Percentiles rank a stretch among this genome's conserved stretches.
Evolutionary conservation across 129 eudicot species (phyloP).

Genomic region (Centaurea solstitialis): DNA sequence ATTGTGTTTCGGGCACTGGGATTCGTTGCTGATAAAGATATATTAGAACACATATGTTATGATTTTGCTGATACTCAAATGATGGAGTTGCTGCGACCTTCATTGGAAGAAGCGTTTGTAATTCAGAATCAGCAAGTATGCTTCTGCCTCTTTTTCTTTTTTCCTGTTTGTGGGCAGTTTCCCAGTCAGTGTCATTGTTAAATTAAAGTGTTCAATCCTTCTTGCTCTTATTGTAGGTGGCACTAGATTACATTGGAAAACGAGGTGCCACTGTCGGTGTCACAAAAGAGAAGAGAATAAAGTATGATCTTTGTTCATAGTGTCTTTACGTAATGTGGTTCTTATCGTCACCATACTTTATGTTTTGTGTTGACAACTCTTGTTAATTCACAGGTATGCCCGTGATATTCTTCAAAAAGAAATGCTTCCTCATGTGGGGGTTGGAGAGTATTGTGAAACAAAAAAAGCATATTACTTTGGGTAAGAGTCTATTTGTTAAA

Average conservation of each 20-base stretch:
- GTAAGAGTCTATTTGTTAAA: too few species aligned
- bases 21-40: conserved; percentile 95
- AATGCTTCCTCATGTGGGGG: conserved; percentile 99
- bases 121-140: conserved; percentile 90
- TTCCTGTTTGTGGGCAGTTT: not conserved
- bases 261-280: conserved; percentile 94
- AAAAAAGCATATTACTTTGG: conserved; percentile 95
- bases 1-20: conserved; percentile 92
- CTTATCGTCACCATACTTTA: not conserved
- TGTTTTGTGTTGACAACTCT: not conserved
- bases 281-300: conserved; percentile 85
- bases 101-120: conserved; percentile 95
- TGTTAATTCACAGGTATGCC: conserved; percentile 63
- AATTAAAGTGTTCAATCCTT: not conserved
- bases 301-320: conserved; percentile 39
- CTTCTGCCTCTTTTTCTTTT: conserved; percentile 2
- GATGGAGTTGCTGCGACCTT: conserved; percentile 96
- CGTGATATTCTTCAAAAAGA: conserved; percentile 90
- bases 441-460: too few species aligned
- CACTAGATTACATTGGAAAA: conserved; percentile 92
- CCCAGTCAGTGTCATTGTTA: not conserved
- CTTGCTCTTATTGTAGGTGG: too few species aligned
- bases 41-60: conserved; percentile 88
- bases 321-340: not conserved
- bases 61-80: conserved; percentile 93